Evolutionary conservation across 768 basidiomycete genomes (phyloP), one percentile per base, ranked within the genome.

Genomic region (Mycena maculata): DNA sequence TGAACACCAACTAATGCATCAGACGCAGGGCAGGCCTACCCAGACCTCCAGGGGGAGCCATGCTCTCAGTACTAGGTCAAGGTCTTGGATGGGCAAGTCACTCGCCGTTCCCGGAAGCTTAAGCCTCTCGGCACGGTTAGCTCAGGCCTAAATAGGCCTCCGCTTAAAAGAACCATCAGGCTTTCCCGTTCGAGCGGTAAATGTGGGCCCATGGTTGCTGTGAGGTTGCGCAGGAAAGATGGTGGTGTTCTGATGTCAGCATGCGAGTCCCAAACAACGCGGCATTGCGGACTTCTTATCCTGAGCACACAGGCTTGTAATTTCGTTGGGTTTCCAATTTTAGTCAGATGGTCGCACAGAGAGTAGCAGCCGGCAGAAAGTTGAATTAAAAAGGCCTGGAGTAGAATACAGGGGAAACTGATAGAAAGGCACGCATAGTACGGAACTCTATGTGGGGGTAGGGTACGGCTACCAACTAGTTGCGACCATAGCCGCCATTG

Each of bases 51-150:
- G 12, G n/a, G n/a, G n/a, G n/a, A n/a, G n/a, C n/a, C n/a, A n/a
- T n/a, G n/a, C n/a, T n/a, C n/a, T n/a, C n/a, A 36, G 22, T 53
- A 53, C 59, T 60, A 12, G 10, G 4, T 13, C 31, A 16, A 2
- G 13, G 27, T 11, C 13, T 48, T 7, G 16, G 30, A 50, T 49
- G 38, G 47, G 36, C 25, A 50, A 27, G 5, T 2, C 16, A 1
- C 4, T 11, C 11, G 13, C 12, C 33, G 33, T 50, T 50, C 25
- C n/a, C 48, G 9, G 31, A 7, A 16, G 28, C 59, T 60, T 60
- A 13, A 60, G 47, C 59, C 48, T 60, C 59, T 49, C 59, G 48
- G 44, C n/a, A n/a, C n/a, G n/a, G n/a, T n/a, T n/a, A n/a, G n/a
- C n/a, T n/a, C n/a, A n/a, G n/a, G n/a, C n/a, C n/a, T n/a, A n/a